A percentile compares a stretch with the other conserved stretches of the same genome.
Evolutionary conservation across 345 rosid genomes (phyloP).

Genomic region (Salix purpurea): DNA sequence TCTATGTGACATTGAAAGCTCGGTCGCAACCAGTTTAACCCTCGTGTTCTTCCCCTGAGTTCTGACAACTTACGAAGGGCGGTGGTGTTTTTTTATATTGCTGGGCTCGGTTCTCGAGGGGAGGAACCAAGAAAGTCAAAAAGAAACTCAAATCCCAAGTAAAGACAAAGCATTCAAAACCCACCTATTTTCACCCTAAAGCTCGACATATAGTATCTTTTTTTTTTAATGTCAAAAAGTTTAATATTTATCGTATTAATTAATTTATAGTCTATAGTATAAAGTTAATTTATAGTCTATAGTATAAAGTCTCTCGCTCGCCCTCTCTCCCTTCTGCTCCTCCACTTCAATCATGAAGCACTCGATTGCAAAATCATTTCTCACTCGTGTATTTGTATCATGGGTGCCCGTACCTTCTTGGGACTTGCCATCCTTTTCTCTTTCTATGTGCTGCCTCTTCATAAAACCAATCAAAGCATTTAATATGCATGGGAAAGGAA

Average conservation of each 20-base stretch:
- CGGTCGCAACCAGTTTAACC: conserved; percentile 2
- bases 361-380: conserved; percentile 39
- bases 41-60: background rate
- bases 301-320: too few species aligned
- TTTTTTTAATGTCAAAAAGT: conserved; percentile 13
- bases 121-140: conserved; percentile 10
- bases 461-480: background rate
- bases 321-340: background rate
- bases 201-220: conserved; percentile 4
- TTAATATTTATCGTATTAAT: background rate
- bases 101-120: background rate
- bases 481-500: background rate
- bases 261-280: background rate
- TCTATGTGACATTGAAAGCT: conserved; percentile 11
- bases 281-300: background rate
- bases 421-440: background rate
- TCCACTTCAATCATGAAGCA: conserved; percentile 33
- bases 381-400: background rate
- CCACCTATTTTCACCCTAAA: conserved; percentile 21
- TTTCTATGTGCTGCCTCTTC: background rate
- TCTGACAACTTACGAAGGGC: background rate
- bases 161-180: conserved; percentile 10
- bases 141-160: conserved; percentile 4
- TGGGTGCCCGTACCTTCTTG: background rate
- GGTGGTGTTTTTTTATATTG: background rate